These are phyloP conservation scores for Akanthomyces lecanii DNA, from an alignment of 2,329 filamentous ascomycete genomes.

Conservation along the genomic window DNA sequence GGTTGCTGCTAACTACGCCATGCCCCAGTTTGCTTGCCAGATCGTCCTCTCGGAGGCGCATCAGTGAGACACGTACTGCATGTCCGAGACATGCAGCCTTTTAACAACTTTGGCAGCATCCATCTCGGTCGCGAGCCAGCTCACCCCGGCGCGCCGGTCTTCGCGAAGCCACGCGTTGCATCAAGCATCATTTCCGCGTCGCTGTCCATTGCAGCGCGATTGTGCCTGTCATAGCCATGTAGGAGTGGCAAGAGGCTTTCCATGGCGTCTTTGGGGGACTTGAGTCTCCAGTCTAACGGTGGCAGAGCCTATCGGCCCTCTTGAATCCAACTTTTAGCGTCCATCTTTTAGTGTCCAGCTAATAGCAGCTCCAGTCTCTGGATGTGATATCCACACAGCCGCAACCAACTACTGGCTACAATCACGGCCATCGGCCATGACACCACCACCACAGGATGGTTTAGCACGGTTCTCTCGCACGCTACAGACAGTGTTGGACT, in stretches of 20 bases:
- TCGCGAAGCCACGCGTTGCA: not conserved
- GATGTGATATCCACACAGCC: conserved; percentile 8
- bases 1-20: not conserved
- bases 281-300: not conserved
- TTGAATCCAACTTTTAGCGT: not conserved
- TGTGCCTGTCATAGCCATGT: not conserved
- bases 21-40: conserved; percentile 17
- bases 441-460: not conserved
- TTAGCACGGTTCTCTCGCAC: not conserved
- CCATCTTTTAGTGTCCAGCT: conserved; percentile 4
- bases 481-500: conserved; percentile 1
- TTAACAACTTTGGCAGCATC: not conserved
- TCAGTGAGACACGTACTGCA: conserved; percentile 36
- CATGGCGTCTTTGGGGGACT: not conserved
- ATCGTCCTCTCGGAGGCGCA: conserved; percentile 34
- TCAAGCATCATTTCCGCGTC: not conserved
- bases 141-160: not conserved
- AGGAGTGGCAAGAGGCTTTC: not conserved
- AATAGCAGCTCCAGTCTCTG: not conserved
- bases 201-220: not conserved
- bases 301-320: not conserved
- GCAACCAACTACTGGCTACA: not conserved
- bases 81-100: conserved; percentile 32
- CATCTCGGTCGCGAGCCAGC: not conserved
- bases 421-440: not conserved